A percentile compares a stretch with the other conserved stretches of the same genome.
Evolutionary conservation across 2,329 filamentous ascomycete species (phyloP).

Genomic region (Bipolaris gigantea): DNA sequence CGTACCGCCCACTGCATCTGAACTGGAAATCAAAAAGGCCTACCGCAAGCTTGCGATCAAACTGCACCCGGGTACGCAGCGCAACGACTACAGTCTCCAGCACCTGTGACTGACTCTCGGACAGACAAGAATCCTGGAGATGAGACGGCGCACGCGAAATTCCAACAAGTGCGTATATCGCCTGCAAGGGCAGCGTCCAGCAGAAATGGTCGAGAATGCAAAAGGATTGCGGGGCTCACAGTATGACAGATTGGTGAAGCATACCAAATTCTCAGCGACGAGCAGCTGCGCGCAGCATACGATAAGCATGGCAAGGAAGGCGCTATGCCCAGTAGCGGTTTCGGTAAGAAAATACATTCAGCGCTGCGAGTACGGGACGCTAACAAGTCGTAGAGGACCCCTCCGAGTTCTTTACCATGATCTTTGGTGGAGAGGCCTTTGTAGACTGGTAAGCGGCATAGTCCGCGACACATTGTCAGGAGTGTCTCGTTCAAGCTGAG

Average conservation of each 20-base stretch:
- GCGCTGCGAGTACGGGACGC: conserved; percentile 12
- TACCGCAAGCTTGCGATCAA: conserved; percentile 91
- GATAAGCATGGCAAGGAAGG: conserved; percentile 97
- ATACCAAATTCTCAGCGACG: conserved; percentile 82
- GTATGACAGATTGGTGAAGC: conserved; percentile 64
- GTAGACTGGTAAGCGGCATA: conserved; percentile 66
- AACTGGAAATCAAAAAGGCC: conserved; percentile 95
- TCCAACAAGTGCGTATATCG: conserved; percentile 70
- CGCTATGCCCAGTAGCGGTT: conserved; percentile 86
- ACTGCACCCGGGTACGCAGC: conserved; percentile 73
- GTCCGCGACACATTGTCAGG: not conserved
- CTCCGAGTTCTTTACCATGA: conserved; percentile 96
- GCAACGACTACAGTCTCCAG: conserved; percentile 29
- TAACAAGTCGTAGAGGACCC: conserved; percentile 68
- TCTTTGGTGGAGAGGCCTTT: conserved; percentile 96
- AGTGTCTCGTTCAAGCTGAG: not conserved
- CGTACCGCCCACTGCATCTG: conserved; percentile 80
- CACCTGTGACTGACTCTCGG: conserved; percentile 9
- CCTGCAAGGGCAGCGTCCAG: conserved; percentile 1
- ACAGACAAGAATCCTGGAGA: conserved; percentile 97
- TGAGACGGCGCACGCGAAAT: conserved; percentile 88
- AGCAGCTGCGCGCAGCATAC: conserved; percentile 85
- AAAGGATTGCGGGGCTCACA: conserved; percentile 28
- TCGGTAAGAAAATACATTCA: conserved; percentile 58
- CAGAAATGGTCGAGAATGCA: conserved; percentile 3